phyloP scores from a whole-genome alignment of 495 filamentous ascomycete genomes.

The Xylaria nigripes region DNA sequence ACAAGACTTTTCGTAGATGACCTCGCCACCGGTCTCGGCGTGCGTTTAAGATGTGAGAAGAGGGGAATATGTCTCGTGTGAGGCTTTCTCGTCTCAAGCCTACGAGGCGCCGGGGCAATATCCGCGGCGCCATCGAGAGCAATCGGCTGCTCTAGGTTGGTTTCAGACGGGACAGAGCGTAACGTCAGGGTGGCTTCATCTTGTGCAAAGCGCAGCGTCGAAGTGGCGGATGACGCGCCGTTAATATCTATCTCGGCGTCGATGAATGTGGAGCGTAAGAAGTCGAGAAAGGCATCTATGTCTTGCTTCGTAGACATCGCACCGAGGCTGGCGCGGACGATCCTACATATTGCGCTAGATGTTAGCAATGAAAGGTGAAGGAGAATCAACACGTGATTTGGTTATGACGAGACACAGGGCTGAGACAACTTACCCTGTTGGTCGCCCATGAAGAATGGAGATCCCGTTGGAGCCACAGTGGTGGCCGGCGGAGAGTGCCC shows the following conservation, averaged over 20 bases:
- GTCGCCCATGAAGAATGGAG: conserved; percentile 45
- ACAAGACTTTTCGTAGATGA: background rate
- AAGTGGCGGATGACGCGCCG: conserved; percentile 7
- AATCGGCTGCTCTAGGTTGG: conserved; percentile 11
- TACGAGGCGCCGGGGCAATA: background rate
- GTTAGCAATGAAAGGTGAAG: background rate
- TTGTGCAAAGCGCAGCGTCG: conserved; percentile 3
- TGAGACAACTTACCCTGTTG: conserved; percentile 38
- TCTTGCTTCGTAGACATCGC: conserved; percentile 62
- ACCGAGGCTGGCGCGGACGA: conserved; percentile 60
- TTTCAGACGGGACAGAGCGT: conserved; percentile 7
- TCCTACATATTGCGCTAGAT: conserved; percentile 27
- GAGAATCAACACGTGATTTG: background rate
- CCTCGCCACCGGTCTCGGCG: background rate
- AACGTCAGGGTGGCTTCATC: conserved; percentile 7
- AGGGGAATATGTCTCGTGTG: conserved; percentile 6
- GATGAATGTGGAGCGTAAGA: conserved; percentile 46
- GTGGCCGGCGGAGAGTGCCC: conserved; percentile 55
- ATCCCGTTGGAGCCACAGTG: conserved; percentile 45
- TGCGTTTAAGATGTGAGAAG: conserved; percentile 2
- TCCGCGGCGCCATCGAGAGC: conserved; percentile 15
- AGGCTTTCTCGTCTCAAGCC: conserved; percentile 1
- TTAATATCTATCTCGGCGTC: conserved; percentile 13
- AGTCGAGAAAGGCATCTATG: conserved; percentile 49
- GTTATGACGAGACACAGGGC: background rate